Conservation (phyloP, 2,329 filamentous ascomycete species). For the Tolypocladium tropicale region DNA sequence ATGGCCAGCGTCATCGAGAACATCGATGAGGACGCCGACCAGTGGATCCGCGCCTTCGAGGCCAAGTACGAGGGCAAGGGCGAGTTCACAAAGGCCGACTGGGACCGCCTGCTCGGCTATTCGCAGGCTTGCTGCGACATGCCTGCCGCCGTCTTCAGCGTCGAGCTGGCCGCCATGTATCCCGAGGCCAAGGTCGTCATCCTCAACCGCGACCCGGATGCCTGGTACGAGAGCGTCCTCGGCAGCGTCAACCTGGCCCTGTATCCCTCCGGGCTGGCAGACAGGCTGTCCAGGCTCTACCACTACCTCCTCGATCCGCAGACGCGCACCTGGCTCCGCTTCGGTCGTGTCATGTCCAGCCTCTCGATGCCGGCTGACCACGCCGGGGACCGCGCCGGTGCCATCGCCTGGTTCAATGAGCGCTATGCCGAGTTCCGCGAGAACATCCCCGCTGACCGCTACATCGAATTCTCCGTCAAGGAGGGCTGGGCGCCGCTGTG, state of each 20-base stretch:
- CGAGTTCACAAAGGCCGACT: conserved; percentile 26
- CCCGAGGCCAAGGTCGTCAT: conserved; percentile 28
- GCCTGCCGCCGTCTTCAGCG: conserved; percentile 42
- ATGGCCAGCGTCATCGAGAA: conserved; percentile 13
- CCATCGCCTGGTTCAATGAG: conserved; percentile 24
- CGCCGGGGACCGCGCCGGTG: conserved; percentile 22
- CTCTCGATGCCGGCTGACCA: conserved; percentile 19
- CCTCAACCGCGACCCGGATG: conserved; percentile 27
- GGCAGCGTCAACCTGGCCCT: conserved; percentile 11
- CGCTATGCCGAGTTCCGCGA: conserved; percentile 26
- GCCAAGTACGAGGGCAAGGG: conserved; percentile 20
- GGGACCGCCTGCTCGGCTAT: conserved; percentile 33
- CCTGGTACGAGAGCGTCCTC: conserved; percentile 23
- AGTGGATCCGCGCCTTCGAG: conserved; percentile 21
- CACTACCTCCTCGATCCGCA: conserved; percentile 16
- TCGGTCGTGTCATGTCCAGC: conserved; percentile 15
- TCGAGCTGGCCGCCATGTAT: conserved; percentile 22
- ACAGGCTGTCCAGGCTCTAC: conserved; percentile 13
- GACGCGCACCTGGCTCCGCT: conserved; percentile 13
- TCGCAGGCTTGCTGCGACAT: conserved; percentile 44
- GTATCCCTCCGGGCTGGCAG: conserved; percentile 2
- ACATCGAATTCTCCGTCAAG: conserved; percentile 27
- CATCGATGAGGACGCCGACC: conserved; percentile 9
- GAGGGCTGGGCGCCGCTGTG: conserved; percentile 33
- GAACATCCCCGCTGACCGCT: conserved; percentile 19